Evolutionary conservation across 768 basidiomycete species (phyloP).

Genomic region (Xerocomus potaroensis): DNA sequence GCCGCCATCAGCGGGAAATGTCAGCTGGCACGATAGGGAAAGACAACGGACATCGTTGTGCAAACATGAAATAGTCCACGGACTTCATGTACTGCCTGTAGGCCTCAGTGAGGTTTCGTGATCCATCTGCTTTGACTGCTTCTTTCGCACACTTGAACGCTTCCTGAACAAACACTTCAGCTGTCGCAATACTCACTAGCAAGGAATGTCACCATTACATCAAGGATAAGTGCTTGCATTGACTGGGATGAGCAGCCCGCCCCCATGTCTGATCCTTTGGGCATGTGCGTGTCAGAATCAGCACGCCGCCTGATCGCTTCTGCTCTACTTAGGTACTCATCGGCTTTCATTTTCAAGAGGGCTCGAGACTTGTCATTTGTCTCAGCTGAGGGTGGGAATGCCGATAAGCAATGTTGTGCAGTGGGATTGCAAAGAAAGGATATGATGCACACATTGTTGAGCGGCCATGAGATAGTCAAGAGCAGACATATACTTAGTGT

Average conservation of each 20-base stretch:
- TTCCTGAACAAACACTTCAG: slow-evolving; percentile 35
- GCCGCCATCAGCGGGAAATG: slow-evolving; percentile 5
- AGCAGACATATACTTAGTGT: slow-evolving; percentile 88
- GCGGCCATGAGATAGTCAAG: slow-evolving; percentile 98
- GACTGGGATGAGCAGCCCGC: neutral
- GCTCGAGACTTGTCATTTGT: slow-evolving; percentile 17
- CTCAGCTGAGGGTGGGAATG: slow-evolving; percentile 7
- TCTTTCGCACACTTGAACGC: slow-evolving; percentile 86
- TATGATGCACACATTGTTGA: slow-evolving; percentile 58
- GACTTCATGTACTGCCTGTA: slow-evolving; percentile 91
- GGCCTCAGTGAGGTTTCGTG: slow-evolving; percentile 89
- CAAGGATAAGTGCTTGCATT: slow-evolving; percentile 11
- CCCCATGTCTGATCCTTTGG: neutral
- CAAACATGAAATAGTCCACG: slow-evolving; percentile 96
- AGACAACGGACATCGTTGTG: slow-evolving; percentile 69
- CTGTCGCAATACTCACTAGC: neutral
- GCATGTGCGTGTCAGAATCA: neutral
- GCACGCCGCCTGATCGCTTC: slow-evolving; percentile 7
- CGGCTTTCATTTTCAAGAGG: slow-evolving; percentile 14
- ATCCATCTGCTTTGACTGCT: slow-evolving; percentile 85
- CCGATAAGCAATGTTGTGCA: too few relatives aligned
- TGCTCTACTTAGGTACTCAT: slow-evolving; percentile 19
- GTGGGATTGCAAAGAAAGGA: neutral
- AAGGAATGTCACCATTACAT: slow-evolving; percentile 8
- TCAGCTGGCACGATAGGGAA: neutral